Percentiles rank a stretch among this genome's conserved stretches.
phyloP scores from a whole-genome alignment of 2,329 filamentous ascomycete species.

The Aspergillus bombycis region DNA sequence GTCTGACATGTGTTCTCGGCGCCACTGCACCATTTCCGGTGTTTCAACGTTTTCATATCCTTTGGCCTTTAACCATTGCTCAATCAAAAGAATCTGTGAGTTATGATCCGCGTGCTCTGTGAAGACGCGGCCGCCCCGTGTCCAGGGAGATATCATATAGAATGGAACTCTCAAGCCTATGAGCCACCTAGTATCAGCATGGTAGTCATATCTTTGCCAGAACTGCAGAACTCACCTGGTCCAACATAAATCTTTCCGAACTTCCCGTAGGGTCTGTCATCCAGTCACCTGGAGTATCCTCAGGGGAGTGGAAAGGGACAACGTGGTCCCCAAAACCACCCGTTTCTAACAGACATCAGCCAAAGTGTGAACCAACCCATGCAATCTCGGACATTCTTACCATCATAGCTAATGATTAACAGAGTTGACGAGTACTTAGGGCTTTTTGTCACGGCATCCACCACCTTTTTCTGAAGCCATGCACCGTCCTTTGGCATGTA shows the following conservation, averaged over 20 bases:
- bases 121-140: constrained; percentile 57
- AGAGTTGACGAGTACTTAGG: constrained; percentile 54
- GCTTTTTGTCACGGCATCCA: constrained; percentile 54
- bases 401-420: constrained; percentile 56
- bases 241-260: constrained; percentile 50
- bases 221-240: constrained; percentile 33
- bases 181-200: neutral
- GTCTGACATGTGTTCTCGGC: constrained; percentile 52
- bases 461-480: constrained; percentile 58
- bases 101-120: constrained; percentile 60
- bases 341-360: constrained; percentile 43
- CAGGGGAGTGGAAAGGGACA: constrained; percentile 53
- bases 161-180: constrained; percentile 56
- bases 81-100: constrained; percentile 59
- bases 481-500: constrained; percentile 58
- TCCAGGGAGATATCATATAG: constrained; percentile 61
- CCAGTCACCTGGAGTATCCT: constrained; percentile 58
- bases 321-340: constrained; percentile 61
- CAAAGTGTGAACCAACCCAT: neutral
- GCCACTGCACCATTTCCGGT: constrained; percentile 50
- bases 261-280: constrained; percentile 49
- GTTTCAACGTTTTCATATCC: constrained; percentile 47
- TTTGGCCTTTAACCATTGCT: constrained; percentile 53
- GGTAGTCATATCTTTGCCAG: neutral
- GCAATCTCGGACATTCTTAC: constrained; percentile 25